Conservation (phyloP, 805 yeast genomes). For the Kodamaea neixiangensis region DNA sequence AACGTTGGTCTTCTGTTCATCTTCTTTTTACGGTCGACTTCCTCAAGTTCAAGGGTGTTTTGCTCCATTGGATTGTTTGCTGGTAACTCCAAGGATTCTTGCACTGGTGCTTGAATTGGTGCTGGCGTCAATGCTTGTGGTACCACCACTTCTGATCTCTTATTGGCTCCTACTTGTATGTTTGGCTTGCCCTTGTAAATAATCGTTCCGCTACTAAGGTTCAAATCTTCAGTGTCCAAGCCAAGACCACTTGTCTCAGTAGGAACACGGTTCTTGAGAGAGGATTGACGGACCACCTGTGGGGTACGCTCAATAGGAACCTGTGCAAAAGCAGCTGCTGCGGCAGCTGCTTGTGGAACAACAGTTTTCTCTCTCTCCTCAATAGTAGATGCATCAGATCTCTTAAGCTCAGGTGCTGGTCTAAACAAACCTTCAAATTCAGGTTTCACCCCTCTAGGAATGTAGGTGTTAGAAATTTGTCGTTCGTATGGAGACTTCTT, state of each 20-base stretch:
- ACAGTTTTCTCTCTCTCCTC: not conserved
- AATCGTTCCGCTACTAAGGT: not conserved
- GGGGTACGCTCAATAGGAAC: not conserved
- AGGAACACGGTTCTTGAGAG: not conserved
- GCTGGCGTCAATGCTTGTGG: too few relatives aligned
- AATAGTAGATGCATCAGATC: not conserved
- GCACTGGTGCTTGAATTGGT: not conserved
- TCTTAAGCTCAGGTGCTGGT: constrained; percentile 26
- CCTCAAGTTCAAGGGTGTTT: not conserved
- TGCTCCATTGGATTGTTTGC: not conserved
- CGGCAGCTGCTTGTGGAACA: not conserved
- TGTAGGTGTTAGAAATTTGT: constrained; percentile 19
- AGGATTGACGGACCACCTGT: not conserved
- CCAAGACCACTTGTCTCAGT: not conserved
- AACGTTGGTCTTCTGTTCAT: not conserved
- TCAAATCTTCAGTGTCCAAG: not conserved
- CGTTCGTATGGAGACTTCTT: constrained; percentile 5
- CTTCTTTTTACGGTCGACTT: not conserved
- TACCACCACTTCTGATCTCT: not conserved
- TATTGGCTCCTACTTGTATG: not conserved
- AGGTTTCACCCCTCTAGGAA: constrained; percentile 27
- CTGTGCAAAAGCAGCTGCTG: not conserved
- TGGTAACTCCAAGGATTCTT: not conserved
- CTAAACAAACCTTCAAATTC: constrained; percentile 22
- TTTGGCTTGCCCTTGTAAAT: not conserved